Percentiles rank a stretch among this genome's conserved stretches.
phyloP scores from a whole-genome alignment of 2,329 filamentous ascomycete genomes.

The Monilinia polystroma region DNA sequence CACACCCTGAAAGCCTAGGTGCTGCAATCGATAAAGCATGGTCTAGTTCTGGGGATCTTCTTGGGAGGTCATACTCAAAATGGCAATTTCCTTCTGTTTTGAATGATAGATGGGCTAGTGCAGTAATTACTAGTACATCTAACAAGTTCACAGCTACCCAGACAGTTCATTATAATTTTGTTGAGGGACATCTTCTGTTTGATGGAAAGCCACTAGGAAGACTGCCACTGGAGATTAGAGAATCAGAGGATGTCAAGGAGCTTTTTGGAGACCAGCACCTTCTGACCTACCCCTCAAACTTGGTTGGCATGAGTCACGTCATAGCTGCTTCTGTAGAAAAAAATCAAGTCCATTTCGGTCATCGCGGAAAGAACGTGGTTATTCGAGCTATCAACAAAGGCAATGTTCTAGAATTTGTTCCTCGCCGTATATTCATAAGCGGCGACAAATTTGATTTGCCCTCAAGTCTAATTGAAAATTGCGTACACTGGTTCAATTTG shows the following conservation, averaged over 20 bases:
- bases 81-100: slow-evolving; percentile 35
- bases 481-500: slow-evolving; percentile 53
- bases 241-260: slow-evolving; percentile 45
- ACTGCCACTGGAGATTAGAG: slow-evolving; percentile 52
- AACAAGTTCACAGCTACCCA: slow-evolving; percentile 32
- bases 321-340: slow-evolving; percentile 1
- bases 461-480: background rate
- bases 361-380: slow-evolving; percentile 43
- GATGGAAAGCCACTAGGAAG: slow-evolving; percentile 51
- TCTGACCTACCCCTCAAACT: slow-evolving; percentile 54
- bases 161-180: slow-evolving; percentile 46
- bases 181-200: slow-evolving; percentile 51
- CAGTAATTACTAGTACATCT: slow-evolving; percentile 36
- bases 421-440: too few relatives aligned
- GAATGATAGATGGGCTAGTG: slow-evolving; percentile 41
- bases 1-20: slow-evolving; percentile 35
- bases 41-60: slow-evolving; percentile 41
- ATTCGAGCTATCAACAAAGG: slow-evolving; percentile 43
- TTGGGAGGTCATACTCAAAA: slow-evolving; percentile 26
- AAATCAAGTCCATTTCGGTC: slow-evolving; percentile 53
- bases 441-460: too few relatives aligned
- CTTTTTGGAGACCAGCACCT: slow-evolving; percentile 56
- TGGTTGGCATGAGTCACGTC: slow-evolving; percentile 43
- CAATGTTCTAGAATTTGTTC: too few relatives aligned
- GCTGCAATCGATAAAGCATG: slow-evolving; percentile 45